These are phyloP conservation scores for Cucurbita argyrosperma DNA, from an alignment of 306 rosid species.

Conservation along the genomic window DNA sequence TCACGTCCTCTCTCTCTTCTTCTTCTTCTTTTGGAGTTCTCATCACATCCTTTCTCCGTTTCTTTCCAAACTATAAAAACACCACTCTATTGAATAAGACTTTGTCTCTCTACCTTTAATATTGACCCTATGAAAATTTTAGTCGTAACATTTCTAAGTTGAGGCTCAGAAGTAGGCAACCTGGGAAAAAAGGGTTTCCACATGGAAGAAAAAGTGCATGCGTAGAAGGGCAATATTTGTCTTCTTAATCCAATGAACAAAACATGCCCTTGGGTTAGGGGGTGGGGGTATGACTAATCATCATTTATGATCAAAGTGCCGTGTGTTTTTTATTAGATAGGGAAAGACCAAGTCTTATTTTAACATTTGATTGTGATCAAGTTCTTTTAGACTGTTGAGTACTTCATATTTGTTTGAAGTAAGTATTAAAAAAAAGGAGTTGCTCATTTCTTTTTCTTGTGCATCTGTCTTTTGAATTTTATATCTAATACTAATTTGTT, in stretches of 20 bases:
- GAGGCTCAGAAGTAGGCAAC: not conserved
- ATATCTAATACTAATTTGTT: not conserved
- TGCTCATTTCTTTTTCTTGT: not conserved
- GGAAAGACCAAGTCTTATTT: not conserved
- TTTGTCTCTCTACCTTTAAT: not conserved
- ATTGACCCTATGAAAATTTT: not conserved
- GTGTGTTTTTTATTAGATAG: not conserved
- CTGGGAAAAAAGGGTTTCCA: not conserved
- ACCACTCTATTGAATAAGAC: not conserved
- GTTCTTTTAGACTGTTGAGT: not conserved
- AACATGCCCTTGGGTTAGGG: not conserved
- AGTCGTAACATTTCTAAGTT: not conserved
- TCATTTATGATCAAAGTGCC: not conserved
- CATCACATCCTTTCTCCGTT: not conserved
- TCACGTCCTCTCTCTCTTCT: not conserved
- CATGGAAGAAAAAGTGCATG: not conserved
- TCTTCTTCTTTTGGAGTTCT: not conserved
- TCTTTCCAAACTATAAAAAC: not conserved
- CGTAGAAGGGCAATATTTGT: not conserved
- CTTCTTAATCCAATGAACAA: not conserved
- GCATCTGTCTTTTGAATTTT: not conserved
- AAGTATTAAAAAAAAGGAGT: not conserved
- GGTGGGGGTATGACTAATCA: no score
- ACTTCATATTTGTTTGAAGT: not conserved
- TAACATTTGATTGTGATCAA: not conserved